phyloP scores from a whole-genome alignment of 495 filamentous ascomycete species.

The Haplographium delicatum region DNA sequence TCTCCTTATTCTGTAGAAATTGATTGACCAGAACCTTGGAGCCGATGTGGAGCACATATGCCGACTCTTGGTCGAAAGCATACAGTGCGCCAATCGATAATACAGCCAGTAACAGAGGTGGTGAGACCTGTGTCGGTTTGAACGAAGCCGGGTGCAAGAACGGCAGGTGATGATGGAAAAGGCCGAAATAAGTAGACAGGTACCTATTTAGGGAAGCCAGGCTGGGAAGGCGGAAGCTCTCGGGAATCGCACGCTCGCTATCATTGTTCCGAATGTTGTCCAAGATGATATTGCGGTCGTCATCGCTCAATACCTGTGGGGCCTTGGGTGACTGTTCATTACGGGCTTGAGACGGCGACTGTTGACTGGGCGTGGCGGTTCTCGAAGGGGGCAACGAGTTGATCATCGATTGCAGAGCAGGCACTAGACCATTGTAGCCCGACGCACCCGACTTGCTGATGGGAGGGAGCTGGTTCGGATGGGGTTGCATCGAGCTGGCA shows the following conservation, averaged over 20 bases:
- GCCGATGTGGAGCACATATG: constrained; percentile 93
- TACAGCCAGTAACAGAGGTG: constrained; percentile 82
- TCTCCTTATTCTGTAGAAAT: constrained; percentile 95
- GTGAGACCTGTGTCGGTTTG: constrained; percentile 66
- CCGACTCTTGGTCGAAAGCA: constrained; percentile 93
- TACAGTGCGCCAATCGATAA: constrained; percentile 95
- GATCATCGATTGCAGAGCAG: constrained; percentile 61
- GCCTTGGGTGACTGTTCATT: constrained; percentile 44
- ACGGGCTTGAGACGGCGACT: constrained; percentile 53
- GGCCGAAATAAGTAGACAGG: constrained; percentile 89
- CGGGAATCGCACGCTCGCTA: constrained; percentile 73
- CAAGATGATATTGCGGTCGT: constrained; percentile 74
- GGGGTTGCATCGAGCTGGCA: constrained; percentile 46
- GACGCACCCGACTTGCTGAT: constrained; percentile 61
- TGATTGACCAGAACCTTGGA: constrained; percentile 96
- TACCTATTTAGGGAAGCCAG: constrained; percentile 78
- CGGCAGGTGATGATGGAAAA: constrained; percentile 95
- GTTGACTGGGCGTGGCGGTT: constrained; percentile 71
- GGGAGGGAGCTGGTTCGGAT: constrained; percentile 56
- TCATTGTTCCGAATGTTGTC: constrained; percentile 81
- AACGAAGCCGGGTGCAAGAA: constrained; percentile 96
- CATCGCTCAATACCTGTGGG: constrained; percentile 64
- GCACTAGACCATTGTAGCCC: constrained; percentile 51
- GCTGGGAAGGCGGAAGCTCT: constrained; percentile 82
- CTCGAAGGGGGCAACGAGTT: constrained; percentile 64